These are phyloP conservation scores for Cicer cuneatum DNA, from an alignment of 306 rosid species.

Conservation along the genomic window DNA sequence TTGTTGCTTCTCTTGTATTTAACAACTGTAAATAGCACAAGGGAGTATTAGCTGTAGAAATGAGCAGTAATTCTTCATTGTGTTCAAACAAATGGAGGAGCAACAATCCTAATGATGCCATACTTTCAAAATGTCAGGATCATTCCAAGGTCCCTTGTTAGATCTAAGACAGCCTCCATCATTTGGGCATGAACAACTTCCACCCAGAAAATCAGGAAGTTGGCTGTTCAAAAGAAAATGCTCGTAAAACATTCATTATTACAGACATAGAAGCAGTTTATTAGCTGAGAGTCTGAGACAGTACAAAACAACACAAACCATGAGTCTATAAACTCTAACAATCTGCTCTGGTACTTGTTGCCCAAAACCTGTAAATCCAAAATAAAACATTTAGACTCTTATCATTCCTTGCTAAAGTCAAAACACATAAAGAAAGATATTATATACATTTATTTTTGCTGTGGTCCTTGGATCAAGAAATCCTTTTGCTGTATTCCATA, in stretches of 20 bases:
- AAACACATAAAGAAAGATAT: conserved; percentile 36
- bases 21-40: conserved; percentile 66
- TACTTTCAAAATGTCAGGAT: conserved; percentile 86
- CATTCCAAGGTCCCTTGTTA: conserved; percentile 95
- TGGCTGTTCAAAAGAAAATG: conserved; percentile 63
- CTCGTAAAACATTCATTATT: conserved; percentile 25
- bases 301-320: conserved; percentile 62
- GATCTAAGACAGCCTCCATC: conserved; percentile 92
- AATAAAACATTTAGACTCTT: conserved; percentile 36
- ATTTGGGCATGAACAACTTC: conserved; percentile 83
- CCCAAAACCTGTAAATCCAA: conserved; percentile 78
- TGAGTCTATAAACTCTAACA: conserved; percentile 82
- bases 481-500: conserved; percentile 86
- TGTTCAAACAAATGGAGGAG: conserved; percentile 27
- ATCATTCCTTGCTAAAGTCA: conserved; percentile 44
- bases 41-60: conserved; percentile 39
- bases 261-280: conserved; percentile 37
- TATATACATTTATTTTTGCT: conserved; percentile 79
- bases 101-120: conserved; percentile 45
- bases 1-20: conserved; percentile 62
- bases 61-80: conserved; percentile 27
- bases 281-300: conserved; percentile 39
- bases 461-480: conserved; percentile 98
- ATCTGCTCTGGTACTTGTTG: conserved; percentile 65
- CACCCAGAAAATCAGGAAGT: conserved; percentile 94